Conservation (phyloP, 805 yeast species). For the Yarrowia deformans region DNA sequence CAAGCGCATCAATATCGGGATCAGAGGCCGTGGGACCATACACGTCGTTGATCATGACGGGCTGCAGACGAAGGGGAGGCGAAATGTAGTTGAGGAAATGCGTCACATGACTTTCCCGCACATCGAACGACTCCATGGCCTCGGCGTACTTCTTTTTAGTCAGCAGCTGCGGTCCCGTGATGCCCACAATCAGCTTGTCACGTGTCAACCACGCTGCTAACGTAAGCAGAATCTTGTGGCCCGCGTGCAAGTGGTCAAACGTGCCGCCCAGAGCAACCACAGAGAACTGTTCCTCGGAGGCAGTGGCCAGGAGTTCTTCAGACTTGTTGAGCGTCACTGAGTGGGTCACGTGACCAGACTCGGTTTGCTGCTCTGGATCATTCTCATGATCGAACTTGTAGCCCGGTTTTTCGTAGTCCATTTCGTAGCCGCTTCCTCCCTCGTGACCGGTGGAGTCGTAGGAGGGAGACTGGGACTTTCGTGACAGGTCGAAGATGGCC, state of each 20-base stretch:
- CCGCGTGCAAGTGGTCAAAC: conserved; percentile 95
- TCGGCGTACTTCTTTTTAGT: conserved; percentile 77
- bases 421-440: conserved; percentile 25
- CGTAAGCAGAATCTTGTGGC: conserved; percentile 85
- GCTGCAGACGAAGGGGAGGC: conserved; percentile 58
- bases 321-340: conserved; percentile 22
- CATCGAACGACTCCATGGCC: conserved; percentile 63
- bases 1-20: conserved; percentile 75
- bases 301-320: conserved; percentile 34
- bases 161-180: conserved; percentile 78
- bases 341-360: neutral
- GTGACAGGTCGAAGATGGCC: conserved; percentile 4
- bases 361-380: conserved; percentile 10
- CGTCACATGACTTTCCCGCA: conserved; percentile 58
- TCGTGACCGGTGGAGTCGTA: conserved; percentile 22
- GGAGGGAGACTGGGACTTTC: conserved; percentile 6
- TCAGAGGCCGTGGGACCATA: conserved; percentile 93
- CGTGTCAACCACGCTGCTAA: conserved; percentile 69
- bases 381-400: conserved; percentile 39
- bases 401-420: conserved; percentile 12
- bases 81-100: conserved; percentile 59
- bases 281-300: conserved; percentile 42
- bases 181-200: conserved; percentile 71
- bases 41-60: conserved; percentile 76
- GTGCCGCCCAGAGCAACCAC: conserved; percentile 85